Evolutionary conservation across 129 eudicot species (phyloP).

Genomic region (Saussurea involucrata): DNA sequence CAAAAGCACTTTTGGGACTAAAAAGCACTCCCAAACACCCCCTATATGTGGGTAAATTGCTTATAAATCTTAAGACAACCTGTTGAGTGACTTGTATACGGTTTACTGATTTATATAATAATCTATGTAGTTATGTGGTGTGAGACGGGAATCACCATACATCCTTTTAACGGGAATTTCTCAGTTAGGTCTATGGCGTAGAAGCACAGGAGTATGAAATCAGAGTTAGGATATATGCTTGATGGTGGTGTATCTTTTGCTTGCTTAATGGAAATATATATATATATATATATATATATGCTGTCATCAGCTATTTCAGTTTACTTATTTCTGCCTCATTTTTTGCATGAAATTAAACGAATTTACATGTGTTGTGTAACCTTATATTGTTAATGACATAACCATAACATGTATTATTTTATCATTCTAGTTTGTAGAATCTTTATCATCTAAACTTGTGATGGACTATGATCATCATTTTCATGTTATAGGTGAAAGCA

Average conservation of each 20-base stretch:
- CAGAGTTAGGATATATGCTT: neutral
- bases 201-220: neutral
- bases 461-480: neutral
- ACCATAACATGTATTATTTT: neutral
- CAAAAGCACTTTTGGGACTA: too few relatives aligned
- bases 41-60: neutral
- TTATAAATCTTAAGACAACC: neutral
- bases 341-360: neutral
- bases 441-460: neutral
- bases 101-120: neutral
- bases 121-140: neutral
- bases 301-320: neutral
- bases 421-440: neutral
- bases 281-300: too few relatives aligned
- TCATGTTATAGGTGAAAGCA: constrained; percentile 31
- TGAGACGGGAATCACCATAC: neutral
- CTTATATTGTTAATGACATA: neutral
- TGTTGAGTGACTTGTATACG: neutral
- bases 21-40: too few relatives aligned
- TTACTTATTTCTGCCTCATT: neutral
- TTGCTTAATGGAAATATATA: neutral
- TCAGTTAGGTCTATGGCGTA: neutral
- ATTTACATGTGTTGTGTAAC: neutral
- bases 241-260: neutral
- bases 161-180: neutral